Conservation (phyloP, 805 yeast species). For the Candida pseudofarinosa region DNA sequence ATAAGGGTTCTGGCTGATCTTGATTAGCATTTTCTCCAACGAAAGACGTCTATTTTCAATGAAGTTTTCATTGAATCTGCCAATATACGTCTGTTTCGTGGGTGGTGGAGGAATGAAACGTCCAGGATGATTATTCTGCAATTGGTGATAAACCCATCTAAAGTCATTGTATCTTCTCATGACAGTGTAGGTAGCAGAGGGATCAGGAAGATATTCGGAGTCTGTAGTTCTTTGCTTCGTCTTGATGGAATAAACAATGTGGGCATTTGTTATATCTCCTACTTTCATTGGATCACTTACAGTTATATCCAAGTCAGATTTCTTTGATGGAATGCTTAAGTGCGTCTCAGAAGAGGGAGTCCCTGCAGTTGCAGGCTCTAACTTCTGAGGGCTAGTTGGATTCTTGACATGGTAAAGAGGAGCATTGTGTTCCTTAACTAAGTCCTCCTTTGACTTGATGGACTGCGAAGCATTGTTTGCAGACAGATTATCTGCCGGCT, state of each 20-base stretch:
- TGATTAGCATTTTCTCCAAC: slow-evolving; percentile 78
- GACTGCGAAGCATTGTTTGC: slow-evolving; percentile 1
- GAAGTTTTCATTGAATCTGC: slow-evolving; percentile 86
- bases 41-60: slow-evolving; percentile 82
- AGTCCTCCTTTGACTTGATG: slow-evolving; percentile 2
- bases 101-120: slow-evolving; percentile 87
- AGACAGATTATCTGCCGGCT: slow-evolving; percentile 4
- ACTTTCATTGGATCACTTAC: slow-evolving; percentile 92
- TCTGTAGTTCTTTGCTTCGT: slow-evolving; percentile 50
- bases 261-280: slow-evolving; percentile 85
- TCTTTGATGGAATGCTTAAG: slow-evolving; percentile 11
- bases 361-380: slow-evolving; percentile 7
- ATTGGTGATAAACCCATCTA: slow-evolving; percentile 88
- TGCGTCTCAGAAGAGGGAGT: slow-evolving; percentile 4
- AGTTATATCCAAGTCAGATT: slow-evolving; percentile 47
- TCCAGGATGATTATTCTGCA: slow-evolving; percentile 86
- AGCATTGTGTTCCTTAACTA: slow-evolving; percentile 5
- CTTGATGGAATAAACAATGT: slow-evolving; percentile 78
- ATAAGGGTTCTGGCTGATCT: slow-evolving; percentile 53
- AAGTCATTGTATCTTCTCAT: slow-evolving; percentile 88
- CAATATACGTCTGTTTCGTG: slow-evolving; percentile 89
- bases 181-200: slow-evolving; percentile 44
- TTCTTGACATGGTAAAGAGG: slow-evolving; percentile 2
- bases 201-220: slow-evolving; percentile 18
- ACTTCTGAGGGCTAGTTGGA: slow-evolving; percentile 1